These are phyloP conservation scores for Fusarium chaquense DNA, from an alignment of 2,329 filamentous ascomycete genomes.

Conservation along the genomic window DNA sequence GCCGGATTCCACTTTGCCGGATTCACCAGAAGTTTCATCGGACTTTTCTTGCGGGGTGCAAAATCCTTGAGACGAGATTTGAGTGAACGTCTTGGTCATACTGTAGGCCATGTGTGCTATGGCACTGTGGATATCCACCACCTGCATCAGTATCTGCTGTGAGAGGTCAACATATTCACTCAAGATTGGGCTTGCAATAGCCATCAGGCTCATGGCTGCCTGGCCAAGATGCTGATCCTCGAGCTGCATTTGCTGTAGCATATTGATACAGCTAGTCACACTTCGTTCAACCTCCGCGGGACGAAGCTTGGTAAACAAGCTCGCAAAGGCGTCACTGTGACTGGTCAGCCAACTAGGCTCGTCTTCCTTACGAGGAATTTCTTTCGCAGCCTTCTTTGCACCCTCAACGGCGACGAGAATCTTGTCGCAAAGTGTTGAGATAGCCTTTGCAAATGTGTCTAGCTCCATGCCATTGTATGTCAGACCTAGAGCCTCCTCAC, in stretches of 20 bases:
- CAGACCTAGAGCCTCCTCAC: conserved; percentile 33
- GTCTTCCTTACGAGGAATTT: conserved; percentile 53
- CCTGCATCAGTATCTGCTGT: conserved; percentile 67
- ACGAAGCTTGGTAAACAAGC: conserved; percentile 70
- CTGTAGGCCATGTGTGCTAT: conserved; percentile 80
- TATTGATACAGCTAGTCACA: conserved; percentile 55
- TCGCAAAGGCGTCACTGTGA: conserved; percentile 63
- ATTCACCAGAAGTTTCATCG: conserved; percentile 74
- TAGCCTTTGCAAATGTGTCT: conserved; percentile 64
- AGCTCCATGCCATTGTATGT: conserved; percentile 41
- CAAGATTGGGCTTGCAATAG: conserved; percentile 72
- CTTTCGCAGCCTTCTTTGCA: conserved; percentile 67
- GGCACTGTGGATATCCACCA: conserved; percentile 74
- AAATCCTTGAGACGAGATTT: conserved; percentile 87
- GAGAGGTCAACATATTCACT: conserved; percentile 77
- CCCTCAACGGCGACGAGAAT: conserved; percentile 85
- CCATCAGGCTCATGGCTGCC: conserved; percentile 51
- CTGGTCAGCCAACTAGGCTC: conserved; percentile 53
- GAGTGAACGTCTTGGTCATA: conserved; percentile 80
- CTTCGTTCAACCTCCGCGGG: conserved; percentile 64
- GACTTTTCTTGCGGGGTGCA: conserved; percentile 88
- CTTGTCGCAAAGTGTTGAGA: conserved; percentile 77
- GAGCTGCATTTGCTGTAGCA: conserved; percentile 52
- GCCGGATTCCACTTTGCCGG: conserved; percentile 86
- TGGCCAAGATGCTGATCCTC: conserved; percentile 43